Conservation (phyloP, 2,329 filamentous ascomycete genomes). For the Colletotrichum viniferum region DNA sequence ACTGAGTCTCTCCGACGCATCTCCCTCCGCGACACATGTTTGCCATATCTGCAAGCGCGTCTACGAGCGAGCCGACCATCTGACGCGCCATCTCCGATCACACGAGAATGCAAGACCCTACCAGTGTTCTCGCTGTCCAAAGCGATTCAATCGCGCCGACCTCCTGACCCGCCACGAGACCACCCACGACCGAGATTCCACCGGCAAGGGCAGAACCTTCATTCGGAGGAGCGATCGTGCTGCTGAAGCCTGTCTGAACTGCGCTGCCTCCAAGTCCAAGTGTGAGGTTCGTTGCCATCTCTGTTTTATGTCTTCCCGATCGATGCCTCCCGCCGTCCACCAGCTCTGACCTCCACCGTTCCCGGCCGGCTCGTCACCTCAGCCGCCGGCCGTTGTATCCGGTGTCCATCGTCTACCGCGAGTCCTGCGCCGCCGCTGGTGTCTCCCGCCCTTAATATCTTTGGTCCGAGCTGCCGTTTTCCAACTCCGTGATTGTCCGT, state of each 20-base stretch:
- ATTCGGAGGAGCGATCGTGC: slow-evolving; percentile 17
- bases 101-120: slow-evolving; percentile 19
- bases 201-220: slow-evolving; percentile 15
- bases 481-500: neutral
- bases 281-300: slow-evolving; percentile 10
- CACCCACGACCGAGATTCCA: slow-evolving; percentile 17
- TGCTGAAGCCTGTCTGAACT: slow-evolving; percentile 15
- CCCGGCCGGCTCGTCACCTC: neutral
- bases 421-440: neutral
- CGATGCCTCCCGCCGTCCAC: neutral
- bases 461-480: neutral
- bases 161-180: slow-evolving; percentile 19
- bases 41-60: slow-evolving; percentile 16
- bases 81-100: slow-evolving; percentile 15
- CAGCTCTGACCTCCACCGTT: neutral
- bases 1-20: slow-evolving; percentile 8
- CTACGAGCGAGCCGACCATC: slow-evolving; percentile 18
- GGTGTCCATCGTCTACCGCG: neutral
- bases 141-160: slow-evolving; percentile 18
- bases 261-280: slow-evolving; percentile 19
- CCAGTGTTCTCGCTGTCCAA: slow-evolving; percentile 14
- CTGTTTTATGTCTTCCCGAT: neutral
- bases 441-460: neutral
- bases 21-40: slow-evolving; percentile 1
- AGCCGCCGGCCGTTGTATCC: neutral